These are phyloP conservation scores for Gastrodia elata DNA, from an alignment of 106 monocot genomes.

Conservation along the genomic window DNA sequence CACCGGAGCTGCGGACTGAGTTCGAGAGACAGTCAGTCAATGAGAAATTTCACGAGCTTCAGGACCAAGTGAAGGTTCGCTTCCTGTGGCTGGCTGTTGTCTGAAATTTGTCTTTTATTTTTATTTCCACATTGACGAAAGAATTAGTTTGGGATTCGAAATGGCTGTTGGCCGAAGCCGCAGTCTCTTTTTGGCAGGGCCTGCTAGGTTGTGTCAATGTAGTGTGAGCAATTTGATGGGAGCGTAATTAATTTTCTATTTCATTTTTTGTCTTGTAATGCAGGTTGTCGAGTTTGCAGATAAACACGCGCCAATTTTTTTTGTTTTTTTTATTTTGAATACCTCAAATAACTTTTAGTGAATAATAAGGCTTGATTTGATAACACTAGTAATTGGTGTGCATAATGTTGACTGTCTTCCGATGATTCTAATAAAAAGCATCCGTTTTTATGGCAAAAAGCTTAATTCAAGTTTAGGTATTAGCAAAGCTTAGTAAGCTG, in stretches of 20 bases:
- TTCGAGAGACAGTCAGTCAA: constrained; percentile 19
- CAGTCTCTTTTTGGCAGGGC: background rate
- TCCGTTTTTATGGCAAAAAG: background rate
- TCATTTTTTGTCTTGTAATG: too few species aligned
- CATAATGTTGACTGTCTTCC: background rate
- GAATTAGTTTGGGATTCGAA: background rate
- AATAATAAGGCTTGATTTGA: background rate
- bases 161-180: background rate
- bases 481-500: background rate
- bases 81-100: background rate
- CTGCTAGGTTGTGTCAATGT: background rate
- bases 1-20: constrained; percentile 13
- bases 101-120: background rate
- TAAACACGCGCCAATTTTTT: background rate
- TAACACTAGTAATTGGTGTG: too few species aligned
- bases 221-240: background rate
- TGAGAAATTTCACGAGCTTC: constrained; percentile 40
- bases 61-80: constrained; percentile 74
- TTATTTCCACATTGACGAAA: background rate
- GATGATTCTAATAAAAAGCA: background rate
- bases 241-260: background rate
- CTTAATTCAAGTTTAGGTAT: background rate
- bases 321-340: background rate
- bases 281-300: background rate
- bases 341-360: background rate